Base-by-base conservation (phyloP, 805 yeast genomes). In the Lipomyces orientalis region DNA sequence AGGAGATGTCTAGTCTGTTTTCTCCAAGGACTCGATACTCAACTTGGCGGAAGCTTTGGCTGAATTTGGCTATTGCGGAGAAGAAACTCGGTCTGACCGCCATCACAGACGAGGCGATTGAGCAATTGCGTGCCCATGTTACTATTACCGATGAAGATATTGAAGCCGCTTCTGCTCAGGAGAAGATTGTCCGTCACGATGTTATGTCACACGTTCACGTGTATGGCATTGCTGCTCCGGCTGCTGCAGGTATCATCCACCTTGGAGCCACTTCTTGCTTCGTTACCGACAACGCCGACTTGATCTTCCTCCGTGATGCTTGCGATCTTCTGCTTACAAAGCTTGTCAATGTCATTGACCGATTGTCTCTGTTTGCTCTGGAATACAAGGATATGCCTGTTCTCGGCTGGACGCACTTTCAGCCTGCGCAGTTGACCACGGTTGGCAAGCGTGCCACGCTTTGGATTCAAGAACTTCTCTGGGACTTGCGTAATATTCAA, bases 201-300 rank as follows among this genome's bases (percentile, higher is more conserved):
- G 99, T 95, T 75, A 95, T 95, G 99, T 97, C 98, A 65, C 99
- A 95, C 75, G 99, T 95, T 65, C 99, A 95, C 78, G 91, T 90
- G 66, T 95, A 90, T 79, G 99, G 99, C 73, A 85, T 88, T 75
- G 87, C 91, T 16, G 91, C 97, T 75, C 99, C 99, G 22, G 90
- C 89, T 6, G 99, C 99, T 46, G 94, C 98, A 49, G 98, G 98
- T 74, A 94, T 95, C 80, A 95, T 95, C 76, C 99, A 95, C 79
- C 83, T 95, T 76, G 99, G 99, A 77, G 99, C 99, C 58, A 95
- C 99, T 31, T 93, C 98, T 2, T 95, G 99, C 85, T 95, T 82
- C 75, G 99, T 95, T 66, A 95, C 99, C 59, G 99, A 95, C 80
- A 95, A 95, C 76, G 99, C 99, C 65, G 99, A 95, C 80, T 86